Base-by-base conservation (phyloP, 2,329 filamentous ascomycete species). In the Cryphonectria carpinicola region DNA sequence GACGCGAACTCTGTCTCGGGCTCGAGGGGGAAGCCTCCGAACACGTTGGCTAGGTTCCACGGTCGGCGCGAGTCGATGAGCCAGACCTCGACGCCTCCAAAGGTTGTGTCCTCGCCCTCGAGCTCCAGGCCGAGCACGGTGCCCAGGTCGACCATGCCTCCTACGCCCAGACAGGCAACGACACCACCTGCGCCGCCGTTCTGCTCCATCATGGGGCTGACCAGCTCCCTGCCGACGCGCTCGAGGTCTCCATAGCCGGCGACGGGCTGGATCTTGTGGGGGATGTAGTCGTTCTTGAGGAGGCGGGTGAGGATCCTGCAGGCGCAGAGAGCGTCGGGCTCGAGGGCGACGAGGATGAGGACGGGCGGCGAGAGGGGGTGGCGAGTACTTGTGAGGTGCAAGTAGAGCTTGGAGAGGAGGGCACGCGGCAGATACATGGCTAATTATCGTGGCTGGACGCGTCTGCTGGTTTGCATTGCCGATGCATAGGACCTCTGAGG, bases 221-320 rank as follows among this genome's bases (percentile, higher is more conserved):
- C 92, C 61, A 97, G 86, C 74, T 95, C 90, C 77, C 89, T 88
- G 62, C 95, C 95, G 32, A 92, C 92, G 75, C 89, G 90, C 78
- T 93, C 88, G 63, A 99, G 88, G 80, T 98, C 96, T 74, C 89
- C 91, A 89, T 98, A 98, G 69, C 96, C 96, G 28, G 93, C 90
- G 68, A 99, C 92, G 1, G 96, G 96, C 77, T 98, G 93, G 78
- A 98, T 97, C 82, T 98, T 98, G 84, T 98, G 95, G 19, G 92
- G 93, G 76, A 99, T 97, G 79, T 97, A 98, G 84, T 99, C 96
- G 85, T 95, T 92, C 82, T 97, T 98, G 72, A 99, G 86, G n/a
- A 99, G 87, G 66, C 92, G 88, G 3, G 95, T 97, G 64, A 99
- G 89, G 72, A 99, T 98, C 73, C 95, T 94, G 80, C 94, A 97